Percentiles rank a stretch among this genome's conserved stretches.
These are phyloP conservation scores for Collybiopsis confluens DNA, from an alignment of 768 basidiomycete species.

Conservation along the genomic window DNA sequence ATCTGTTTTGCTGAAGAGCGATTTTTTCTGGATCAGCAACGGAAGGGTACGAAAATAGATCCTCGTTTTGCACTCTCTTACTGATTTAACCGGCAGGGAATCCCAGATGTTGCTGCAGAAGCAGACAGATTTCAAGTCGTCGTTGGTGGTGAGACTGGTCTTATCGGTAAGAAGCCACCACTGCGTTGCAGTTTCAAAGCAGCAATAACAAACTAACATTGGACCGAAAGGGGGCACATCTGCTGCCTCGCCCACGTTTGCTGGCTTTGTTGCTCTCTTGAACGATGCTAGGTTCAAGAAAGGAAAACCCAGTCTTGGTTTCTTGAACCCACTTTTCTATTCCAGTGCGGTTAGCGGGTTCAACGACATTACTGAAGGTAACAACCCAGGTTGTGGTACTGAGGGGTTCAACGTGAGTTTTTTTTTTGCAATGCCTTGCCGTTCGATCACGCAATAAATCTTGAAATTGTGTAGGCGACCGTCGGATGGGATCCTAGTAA, in stretches of 20 bases:
- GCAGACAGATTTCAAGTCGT: slow-evolving; percentile 5
- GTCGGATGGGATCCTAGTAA: slow-evolving; percentile 21
- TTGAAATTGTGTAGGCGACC: slow-evolving; percentile 14
- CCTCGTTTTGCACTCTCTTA: neutral
- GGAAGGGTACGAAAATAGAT: slow-evolving; percentile 1
- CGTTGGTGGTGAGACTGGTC: slow-evolving; percentile 1
- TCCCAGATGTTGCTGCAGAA: slow-evolving; percentile 5
- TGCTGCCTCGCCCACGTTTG: slow-evolving; percentile 19
- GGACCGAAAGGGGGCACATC: no score
- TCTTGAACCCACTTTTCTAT: slow-evolving; percentile 21
- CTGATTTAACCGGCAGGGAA: neutral
- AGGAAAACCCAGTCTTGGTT: slow-evolving; percentile 15
- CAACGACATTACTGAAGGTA: slow-evolving; percentile 21
- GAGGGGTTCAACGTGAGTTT: slow-evolving; percentile 27
- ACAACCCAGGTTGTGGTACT: slow-evolving; percentile 44
- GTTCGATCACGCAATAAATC: neutral
- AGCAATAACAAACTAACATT: no score
- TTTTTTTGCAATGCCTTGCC: neutral
- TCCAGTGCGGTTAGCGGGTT: slow-evolving; percentile 14
- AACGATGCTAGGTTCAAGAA: slow-evolving; percentile 24
- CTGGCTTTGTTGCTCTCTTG: slow-evolving; percentile 23
- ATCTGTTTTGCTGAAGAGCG: neutral
- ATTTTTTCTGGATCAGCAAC: neutral
- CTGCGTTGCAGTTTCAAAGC: no score
- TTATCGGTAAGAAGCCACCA: neutral